Conservation (phyloP, 805 yeast species). For the Ogataea saltuana region DNA sequence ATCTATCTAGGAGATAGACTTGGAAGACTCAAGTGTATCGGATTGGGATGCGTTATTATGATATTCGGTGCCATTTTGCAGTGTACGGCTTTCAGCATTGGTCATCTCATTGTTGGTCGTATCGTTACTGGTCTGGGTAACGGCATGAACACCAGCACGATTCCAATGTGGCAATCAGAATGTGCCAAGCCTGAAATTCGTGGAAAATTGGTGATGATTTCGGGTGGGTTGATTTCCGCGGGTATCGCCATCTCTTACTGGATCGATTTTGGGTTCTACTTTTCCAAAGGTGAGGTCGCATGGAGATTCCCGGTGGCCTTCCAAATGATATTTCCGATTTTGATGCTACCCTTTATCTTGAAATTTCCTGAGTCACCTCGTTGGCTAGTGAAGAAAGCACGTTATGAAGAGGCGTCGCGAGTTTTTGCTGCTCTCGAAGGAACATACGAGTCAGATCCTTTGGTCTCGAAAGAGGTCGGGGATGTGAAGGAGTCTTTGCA, state of each 20-base stretch:
- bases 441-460: conserved; percentile 15
- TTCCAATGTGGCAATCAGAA: conserved; percentile 40
- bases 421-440: conserved; percentile 46
- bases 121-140: conserved; percentile 40
- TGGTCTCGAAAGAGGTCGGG: conserved; percentile 17
- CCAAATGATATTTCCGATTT: conserved; percentile 30
- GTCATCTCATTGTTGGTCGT: conserved; percentile 35
- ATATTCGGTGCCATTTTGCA: conserved; percentile 31
- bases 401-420: conserved; percentile 43
- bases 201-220: conserved; percentile 34
- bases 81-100: conserved; percentile 25
- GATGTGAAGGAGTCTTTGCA: conserved; percentile 25
- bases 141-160: conserved; percentile 37
- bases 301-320: conserved; percentile 43
- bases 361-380: conserved; percentile 46
- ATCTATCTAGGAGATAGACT: conserved; percentile 42
- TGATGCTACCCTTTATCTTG: conserved; percentile 20
- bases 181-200: conserved; percentile 35
- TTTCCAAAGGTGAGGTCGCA: conserved; percentile 26
- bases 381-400: conserved; percentile 42
- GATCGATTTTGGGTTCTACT: conserved; percentile 40
- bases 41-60: conserved; percentile 40
- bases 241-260: conserved; percentile 38
- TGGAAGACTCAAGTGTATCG: conserved; percentile 43
- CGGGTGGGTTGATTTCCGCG: conserved; percentile 32